phyloP scores from a whole-genome alignment of 805 yeast species.

The Komagataella ulmi region DNA sequence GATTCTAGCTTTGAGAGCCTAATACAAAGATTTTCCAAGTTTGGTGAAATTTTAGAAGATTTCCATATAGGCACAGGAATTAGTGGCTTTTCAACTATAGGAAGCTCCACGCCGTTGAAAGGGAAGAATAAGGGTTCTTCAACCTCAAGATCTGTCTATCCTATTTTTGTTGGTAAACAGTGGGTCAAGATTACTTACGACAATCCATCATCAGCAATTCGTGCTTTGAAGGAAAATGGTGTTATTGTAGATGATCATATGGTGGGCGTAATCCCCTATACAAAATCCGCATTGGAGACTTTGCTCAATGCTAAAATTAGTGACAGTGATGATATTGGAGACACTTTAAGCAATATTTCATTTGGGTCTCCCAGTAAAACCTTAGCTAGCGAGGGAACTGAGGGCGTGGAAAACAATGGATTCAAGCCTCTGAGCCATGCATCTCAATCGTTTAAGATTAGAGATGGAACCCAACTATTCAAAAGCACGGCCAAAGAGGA shows the following conservation, averaged over 20 bases:
- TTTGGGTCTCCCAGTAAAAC: constrained; percentile 1
- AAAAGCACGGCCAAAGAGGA: constrained; percentile 8
- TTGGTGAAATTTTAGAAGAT: constrained; percentile 71
- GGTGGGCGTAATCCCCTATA: constrained; percentile 61
- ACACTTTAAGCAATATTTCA: constrained; percentile 11
- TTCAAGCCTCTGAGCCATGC: not conserved
- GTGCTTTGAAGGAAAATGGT: constrained; percentile 83
- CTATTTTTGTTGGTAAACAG: constrained; percentile 73
- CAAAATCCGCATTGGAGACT: constrained; percentile 46
- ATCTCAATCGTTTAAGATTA: constrained; percentile 16
- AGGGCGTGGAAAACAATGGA: constrained; percentile 1
- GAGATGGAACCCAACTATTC: constrained; percentile 29
- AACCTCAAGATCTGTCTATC: constrained; percentile 22
- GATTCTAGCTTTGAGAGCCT: constrained; percentile 57
- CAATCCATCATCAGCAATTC: constrained; percentile 57
- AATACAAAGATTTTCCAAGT: constrained; percentile 61
- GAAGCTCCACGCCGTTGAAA: not conserved
- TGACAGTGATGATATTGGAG: constrained; percentile 35
- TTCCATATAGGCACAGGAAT: constrained; percentile 24
- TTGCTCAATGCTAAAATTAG: constrained; percentile 30
- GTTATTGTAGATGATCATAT: constrained; percentile 39
- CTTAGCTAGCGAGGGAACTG: constrained; percentile 2
- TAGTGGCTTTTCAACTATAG: not conserved
- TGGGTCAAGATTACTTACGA: constrained; percentile 90
- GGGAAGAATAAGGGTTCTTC: not conserved